Evolutionary conservation across 2,329 filamentous ascomycete species (phyloP), one percentile per base, ranked within the genome.

Genomic region (Dryadomyces quercivorus): DNA sequence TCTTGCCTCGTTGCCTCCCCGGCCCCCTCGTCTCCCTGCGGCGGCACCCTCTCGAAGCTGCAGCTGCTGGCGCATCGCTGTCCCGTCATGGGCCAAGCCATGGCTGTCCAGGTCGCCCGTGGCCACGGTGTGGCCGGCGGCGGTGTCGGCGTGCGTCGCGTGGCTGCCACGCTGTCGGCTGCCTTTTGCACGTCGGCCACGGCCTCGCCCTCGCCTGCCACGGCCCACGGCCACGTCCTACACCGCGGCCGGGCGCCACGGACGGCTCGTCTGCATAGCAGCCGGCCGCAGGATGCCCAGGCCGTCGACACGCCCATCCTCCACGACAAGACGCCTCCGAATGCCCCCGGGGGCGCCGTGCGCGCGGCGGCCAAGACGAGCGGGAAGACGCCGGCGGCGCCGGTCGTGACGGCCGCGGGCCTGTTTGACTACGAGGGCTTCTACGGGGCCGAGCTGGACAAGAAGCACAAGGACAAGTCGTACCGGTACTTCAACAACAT

Each of bases 401-500:
- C 52, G 36, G 52, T 57, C 45, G 50, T 51, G 54, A 53, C 59
- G 36, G 58, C 43, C 53, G 59, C 63, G 36, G 61, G 63, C 44
- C 22, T 8, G 64, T 98, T 96, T 70, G 80, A 97, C 70, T 98
- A 98, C 65, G 84, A 95, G 64, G 80, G 70, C 49, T 98, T 96
- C 71, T 98, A 97, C 73, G 74, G 84, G 60, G 75, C 75, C 58
- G 92, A 98, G 70, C 73, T 98, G 62, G 89, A 96, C 63, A 97
- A 96, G 81, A 98, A 98, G 76, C 93, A 95, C 79, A 91, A 95
- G 78, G 93, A 98, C 78, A 97, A 96, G 75, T 96, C 91, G 52
- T 98, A 98, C 75, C 88, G 93, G 66, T 97, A 97, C 76, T 98
- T 98, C 77, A 98, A 98, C 79, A 98, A 98, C 76, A 98, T 98